These are phyloP conservation scores for Penicillium verhagenii DNA, from an alignment of 495 filamentous ascomycete genomes.

Conservation along the genomic window DNA sequence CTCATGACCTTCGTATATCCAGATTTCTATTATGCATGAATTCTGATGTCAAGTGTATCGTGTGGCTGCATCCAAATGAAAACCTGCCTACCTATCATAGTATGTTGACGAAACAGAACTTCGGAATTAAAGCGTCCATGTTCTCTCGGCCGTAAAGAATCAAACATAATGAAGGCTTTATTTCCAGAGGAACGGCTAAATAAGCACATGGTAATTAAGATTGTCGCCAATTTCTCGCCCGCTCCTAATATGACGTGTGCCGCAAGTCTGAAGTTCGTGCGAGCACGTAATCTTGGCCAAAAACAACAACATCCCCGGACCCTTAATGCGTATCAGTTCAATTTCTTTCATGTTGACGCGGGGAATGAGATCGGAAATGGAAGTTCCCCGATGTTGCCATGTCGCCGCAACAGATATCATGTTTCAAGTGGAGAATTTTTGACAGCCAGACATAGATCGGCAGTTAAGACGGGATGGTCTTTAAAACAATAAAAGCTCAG, in stretches of 20 bases:
- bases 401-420: slow-evolving; percentile 4
- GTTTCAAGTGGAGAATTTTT: not conserved
- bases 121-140: no score
- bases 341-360: not conserved
- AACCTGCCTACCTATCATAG: no score
- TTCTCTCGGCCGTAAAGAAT: slow-evolving; percentile 4
- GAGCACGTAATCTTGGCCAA: slow-evolving; percentile 39
- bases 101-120: no score
- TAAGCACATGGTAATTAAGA: not conserved
- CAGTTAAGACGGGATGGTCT: not conserved
- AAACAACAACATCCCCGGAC: slow-evolving; percentile 30
- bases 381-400: slow-evolving; percentile 18
- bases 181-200: not conserved
- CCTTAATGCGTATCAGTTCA: not conserved
- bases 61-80: no score
- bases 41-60: no score
- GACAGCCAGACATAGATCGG: not conserved
- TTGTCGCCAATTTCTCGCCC: not conserved
- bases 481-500: not conserved
- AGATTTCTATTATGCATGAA: no score
- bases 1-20: no score
- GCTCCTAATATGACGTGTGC: slow-evolving; percentile 1
- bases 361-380: not conserved
- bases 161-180: not conserved
- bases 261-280: slow-evolving; percentile 22